These are phyloP conservation scores for Senna tora DNA, from an alignment of 306 rosid species.

Conservation along the genomic window DNA sequence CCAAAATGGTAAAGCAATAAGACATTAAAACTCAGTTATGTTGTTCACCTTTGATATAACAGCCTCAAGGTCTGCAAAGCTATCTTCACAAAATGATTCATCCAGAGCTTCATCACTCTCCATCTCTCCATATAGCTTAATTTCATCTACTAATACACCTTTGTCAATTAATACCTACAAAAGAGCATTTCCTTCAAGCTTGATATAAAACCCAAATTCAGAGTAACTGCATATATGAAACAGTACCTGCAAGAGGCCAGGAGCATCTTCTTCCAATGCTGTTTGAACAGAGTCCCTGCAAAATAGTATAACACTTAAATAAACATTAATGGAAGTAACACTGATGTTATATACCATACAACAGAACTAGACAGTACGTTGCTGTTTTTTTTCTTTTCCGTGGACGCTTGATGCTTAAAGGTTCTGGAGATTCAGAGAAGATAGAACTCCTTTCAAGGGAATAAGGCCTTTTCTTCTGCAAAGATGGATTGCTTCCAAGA, in stretches of 20 bases:
- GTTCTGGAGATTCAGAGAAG: constrained; percentile 49
- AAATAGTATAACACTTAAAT: constrained; percentile 27
- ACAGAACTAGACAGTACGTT: constrained; percentile 56
- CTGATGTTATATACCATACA: not conserved
- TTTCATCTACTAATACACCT: constrained; percentile 75
- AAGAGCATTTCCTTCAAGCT: constrained; percentile 40
- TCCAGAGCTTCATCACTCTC: constrained; percentile 69
- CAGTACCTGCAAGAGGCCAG: constrained; percentile 89
- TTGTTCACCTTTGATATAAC: constrained; percentile 72
- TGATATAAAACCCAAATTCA: constrained; percentile 38
- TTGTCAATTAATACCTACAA: constrained; percentile 77
- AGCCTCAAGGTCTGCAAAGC: constrained; percentile 73
- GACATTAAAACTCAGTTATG: constrained; percentile 25
- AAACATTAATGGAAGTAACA: constrained; percentile 27
- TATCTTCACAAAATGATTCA: constrained; percentile 68
- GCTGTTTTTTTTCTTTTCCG: constrained; percentile 77
- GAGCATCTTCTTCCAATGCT: constrained; percentile 94
- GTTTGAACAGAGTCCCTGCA: constrained; percentile 84
- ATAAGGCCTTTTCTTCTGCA: constrained; percentile 45
- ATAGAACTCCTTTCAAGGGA: constrained; percentile 32
- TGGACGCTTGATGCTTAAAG: constrained; percentile 43
- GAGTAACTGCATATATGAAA: constrained; percentile 35
- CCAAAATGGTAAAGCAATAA: constrained; percentile 29
- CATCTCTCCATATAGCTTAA: constrained; percentile 80
- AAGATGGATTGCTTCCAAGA: constrained; percentile 36